Evolutionary conservation across 208 protist genomes (phyloP).

Genomic region (Histomonas meleagridis): DNA sequence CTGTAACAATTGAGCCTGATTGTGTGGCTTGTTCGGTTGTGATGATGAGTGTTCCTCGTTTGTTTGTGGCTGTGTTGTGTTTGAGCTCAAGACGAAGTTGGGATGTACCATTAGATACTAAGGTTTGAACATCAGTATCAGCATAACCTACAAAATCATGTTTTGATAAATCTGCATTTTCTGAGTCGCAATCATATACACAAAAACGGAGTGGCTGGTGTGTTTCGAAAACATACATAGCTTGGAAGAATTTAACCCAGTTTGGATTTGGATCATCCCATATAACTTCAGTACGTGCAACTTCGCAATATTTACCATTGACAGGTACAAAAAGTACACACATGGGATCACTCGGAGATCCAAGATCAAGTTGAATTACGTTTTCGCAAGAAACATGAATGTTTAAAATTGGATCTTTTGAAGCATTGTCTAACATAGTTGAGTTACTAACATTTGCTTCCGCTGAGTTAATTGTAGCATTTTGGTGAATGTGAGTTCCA

Average conservation of each 20-base stretch:
- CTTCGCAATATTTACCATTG: not conserved
- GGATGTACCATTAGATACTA: not conserved
- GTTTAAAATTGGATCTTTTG: not conserved
- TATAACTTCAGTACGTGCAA: constrained; percentile 32
- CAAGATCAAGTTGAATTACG: not conserved
- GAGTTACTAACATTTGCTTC: too few species aligned
- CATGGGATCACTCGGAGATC: constrained; percentile 17
- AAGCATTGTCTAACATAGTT: not conserved
- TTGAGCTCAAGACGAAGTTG: not conserved
- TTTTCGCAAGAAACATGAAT: not conserved
- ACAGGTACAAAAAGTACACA: not conserved
- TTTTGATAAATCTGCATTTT: not conserved
- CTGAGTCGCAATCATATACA: constrained; percentile 28
- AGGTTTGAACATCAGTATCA: not conserved
- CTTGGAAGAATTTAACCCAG: not conserved
- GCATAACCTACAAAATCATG: constrained; percentile 31
- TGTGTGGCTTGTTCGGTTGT: not conserved
- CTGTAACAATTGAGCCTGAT: not conserved
- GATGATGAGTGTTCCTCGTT: not conserved
- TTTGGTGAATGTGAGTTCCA: too few species aligned
- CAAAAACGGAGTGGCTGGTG: not conserved
- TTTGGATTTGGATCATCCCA: constrained; percentile 35
- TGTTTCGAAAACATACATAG: not conserved
- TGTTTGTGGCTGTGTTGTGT: not conserved
- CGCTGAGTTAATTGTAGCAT: too few species aligned